Conservation (phyloP, 2,329 filamentous ascomycete species). For the Corinectria fuckeliana region DNA sequence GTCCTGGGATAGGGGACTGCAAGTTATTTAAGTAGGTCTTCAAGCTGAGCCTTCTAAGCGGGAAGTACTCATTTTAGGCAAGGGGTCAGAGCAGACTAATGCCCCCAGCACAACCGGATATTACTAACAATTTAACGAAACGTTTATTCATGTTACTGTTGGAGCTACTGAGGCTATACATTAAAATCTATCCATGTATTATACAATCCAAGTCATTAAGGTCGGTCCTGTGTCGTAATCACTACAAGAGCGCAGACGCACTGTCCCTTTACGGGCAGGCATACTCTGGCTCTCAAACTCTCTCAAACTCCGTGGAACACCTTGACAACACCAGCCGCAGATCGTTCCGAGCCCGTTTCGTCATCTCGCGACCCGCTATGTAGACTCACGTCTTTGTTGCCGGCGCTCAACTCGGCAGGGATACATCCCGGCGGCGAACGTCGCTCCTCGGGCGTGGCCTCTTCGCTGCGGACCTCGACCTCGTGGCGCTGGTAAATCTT, state of each 20-base stretch:
- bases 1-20: no score
- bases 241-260: neutral
- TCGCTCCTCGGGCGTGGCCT: constrained; percentile 30
- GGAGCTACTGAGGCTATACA: neutral
- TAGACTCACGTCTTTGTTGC: constrained; percentile 33
- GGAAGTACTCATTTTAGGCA: no score
- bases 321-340: constrained; percentile 36
- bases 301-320: constrained; percentile 37
- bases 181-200: constrained; percentile 1
- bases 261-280: neutral
- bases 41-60: no score
- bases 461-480: constrained; percentile 38
- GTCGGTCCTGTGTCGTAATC: neutral
- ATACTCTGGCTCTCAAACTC: constrained; percentile 22
- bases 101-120: no score
- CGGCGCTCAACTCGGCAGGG: constrained; percentile 22
- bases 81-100: no score
- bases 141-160: neutral
- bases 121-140: no score
- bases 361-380: constrained; percentile 28
- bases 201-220: constrained; percentile 1
- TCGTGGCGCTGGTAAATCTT: constrained; percentile 47
- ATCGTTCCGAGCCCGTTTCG: constrained; percentile 36
- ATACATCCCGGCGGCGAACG: constrained; percentile 30
- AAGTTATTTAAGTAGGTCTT: no score